These are phyloP conservation scores for Neurospora africana DNA, from an alignment of 495 filamentous ascomycete species.

Conservation along the genomic window DNA sequence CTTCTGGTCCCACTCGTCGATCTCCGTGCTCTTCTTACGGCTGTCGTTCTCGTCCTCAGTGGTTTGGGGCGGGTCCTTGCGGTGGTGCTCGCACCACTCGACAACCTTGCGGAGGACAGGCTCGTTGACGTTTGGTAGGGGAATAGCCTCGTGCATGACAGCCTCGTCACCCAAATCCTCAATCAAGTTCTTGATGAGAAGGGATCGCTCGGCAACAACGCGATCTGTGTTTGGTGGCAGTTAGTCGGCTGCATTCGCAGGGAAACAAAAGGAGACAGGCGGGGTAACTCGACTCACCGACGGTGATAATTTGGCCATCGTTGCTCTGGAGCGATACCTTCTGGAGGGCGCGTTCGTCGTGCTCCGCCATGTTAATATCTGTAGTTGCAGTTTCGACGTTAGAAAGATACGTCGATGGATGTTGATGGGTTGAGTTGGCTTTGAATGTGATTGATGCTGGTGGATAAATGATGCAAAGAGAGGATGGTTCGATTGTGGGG, in stretches of 20 bases:
- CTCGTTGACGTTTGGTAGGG: constrained; percentile 81
- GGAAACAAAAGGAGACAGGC: background rate
- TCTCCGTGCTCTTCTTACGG: constrained; percentile 96
- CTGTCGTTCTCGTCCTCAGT: constrained; percentile 85
- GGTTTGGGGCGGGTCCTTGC: constrained; percentile 64
- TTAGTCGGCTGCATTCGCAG: constrained; percentile 1
- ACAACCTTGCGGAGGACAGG: constrained; percentile 88
- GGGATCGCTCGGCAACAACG: constrained; percentile 76
- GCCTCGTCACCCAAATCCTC: constrained; percentile 73
- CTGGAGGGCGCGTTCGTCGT: constrained; percentile 5
- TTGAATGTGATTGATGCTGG: background rate
- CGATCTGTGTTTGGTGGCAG: constrained; percentile 41
- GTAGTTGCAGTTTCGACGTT: background rate
- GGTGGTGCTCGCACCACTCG: constrained; percentile 95
- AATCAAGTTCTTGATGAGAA: constrained; percentile 96
- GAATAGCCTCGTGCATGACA: constrained; percentile 61
- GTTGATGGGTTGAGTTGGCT: constrained; percentile 4
- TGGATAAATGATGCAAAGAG: background rate
- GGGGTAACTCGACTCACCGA: constrained; percentile 8
- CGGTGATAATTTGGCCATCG: constrained; percentile 7
- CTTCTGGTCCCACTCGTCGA: constrained; percentile 99
- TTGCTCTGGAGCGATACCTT: constrained; percentile 14
- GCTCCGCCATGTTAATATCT: constrained; percentile 8
- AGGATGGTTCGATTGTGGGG: background rate
- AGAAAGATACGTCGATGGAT: background rate